Evolutionary conservation across 2,329 filamentous ascomycete species (phyloP), one percentile per base, ranked within the genome.

Genomic region (Colletotrichum theobromicola): DNA sequence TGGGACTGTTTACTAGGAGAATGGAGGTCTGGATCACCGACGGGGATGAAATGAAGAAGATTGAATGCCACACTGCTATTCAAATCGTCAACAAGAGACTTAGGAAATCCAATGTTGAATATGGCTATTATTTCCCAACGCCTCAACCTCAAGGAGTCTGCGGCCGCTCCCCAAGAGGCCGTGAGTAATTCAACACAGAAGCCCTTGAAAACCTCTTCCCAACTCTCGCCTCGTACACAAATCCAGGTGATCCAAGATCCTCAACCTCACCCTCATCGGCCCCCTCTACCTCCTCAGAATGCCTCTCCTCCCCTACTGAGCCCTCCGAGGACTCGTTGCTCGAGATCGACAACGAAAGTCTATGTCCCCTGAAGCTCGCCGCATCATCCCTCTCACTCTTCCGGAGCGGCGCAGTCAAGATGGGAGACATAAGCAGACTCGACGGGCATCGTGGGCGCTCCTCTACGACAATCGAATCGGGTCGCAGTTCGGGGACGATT

Each of bases 141-240:
- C 10, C 32, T 34, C 34, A 15, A 35, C 5, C 12, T 53, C 10
- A 26, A 21, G 24, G 24, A 30, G 5, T 64, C 35, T 13, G 42
- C 3, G 42, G 28, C 63, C 32, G 26, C n/a, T 9, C 28, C 34
- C 16, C 1, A 66, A 30, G 8, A n/a, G 63, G 63, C 3, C 46
- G 28, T 8, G 63, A 66, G 15, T 66, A 55, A 21, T 66, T 66
- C 28, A 66, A 55, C 0, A 35, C 30, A 0, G 63, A 55, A 55
- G 63, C 63, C n/a, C 28, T 34, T 2, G 42, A 55, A n/a, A 66
- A 66, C 15, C 63, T 26, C 63, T 46, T 50, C n/a, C 37, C 62
- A 15, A 65, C 21, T 18, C 62, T 16, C 37, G 62, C 62, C 26
- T 65, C 62, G 4, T 50, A 53, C 7, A 50, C 62, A 30, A n/a